Evolutionary conservation across 169 alveolate species (phyloP), one percentile per base, ranked within the genome.

Genomic region (Eimeria brunetti): DNA sequence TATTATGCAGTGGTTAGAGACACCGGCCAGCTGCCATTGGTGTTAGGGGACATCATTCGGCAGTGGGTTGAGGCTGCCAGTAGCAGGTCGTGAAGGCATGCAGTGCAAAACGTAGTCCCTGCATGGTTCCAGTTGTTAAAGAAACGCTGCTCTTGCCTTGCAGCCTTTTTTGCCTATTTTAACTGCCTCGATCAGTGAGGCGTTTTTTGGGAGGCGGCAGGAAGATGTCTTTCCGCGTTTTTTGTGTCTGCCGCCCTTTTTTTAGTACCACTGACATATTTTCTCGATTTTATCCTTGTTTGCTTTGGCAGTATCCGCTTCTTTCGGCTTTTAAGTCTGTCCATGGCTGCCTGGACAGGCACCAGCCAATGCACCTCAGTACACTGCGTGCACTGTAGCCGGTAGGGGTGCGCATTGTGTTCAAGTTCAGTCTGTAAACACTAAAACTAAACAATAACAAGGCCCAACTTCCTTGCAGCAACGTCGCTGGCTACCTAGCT

Each of bases 1-100:
- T 98, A 98, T 80, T 98, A 99, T 92, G 97, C 98, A 58, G 98
- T 99, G 49, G 98, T 99, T 5, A 93, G 85, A 49, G 94, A 97
- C 83, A 80, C 96, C 1, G 94, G 56, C 36, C 94, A 69, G 51
- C 86, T 97, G 30, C 98, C 98, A 1, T 44, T 88, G 60, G 89
- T 97, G 11, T 89, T 97, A n/a, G 94, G 96, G 14, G 98, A 97
- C 44, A 75, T 97, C 53, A 94, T 97, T 30, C 95, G 97, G 81
- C 97, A 97, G 96, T 97, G 98, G 98, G 96, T 97, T 46, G 95
- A 89, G 88, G 94, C 93, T 0, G 78, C 93, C 22, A 89, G 76
- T 41, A 84, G 93, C 81, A 71, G 49, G 33, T 24, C 91, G 36
- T 78, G 53, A 49, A 1, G n/a, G 60, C 49, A 27, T 11, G 44